Percentiles rank a stretch among this genome's conserved stretches.
phyloP scores from a whole-genome alignment of 1,284 basidiomycete species.

The Irpex lacteus region DNA sequence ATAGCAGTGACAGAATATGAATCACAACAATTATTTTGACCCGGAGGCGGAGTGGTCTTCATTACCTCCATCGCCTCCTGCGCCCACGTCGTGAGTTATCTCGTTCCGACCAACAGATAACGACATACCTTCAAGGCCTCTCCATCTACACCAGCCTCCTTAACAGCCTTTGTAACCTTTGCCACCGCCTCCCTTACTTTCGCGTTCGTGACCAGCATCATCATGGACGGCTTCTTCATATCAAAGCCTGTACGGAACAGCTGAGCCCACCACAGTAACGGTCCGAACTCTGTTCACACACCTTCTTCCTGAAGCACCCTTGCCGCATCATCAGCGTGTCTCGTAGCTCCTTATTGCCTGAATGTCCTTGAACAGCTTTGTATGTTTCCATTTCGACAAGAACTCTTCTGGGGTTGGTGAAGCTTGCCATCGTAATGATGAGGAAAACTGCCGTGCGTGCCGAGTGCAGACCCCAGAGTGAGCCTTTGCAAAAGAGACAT shows the following conservation, averaged over 20 bases:
- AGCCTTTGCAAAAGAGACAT: constrained; percentile 5
- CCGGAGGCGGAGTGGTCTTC: background rate
- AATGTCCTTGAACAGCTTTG: constrained; percentile 46
- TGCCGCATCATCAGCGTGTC: constrained; percentile 43
- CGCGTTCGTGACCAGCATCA: constrained; percentile 46
- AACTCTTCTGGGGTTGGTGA: constrained; percentile 30
- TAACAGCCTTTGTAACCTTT: constrained; percentile 44
- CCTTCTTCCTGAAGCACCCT: constrained; percentile 50
- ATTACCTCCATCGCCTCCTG: constrained; percentile 11
- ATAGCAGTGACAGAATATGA: background rate
- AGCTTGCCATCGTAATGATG: constrained; percentile 27
- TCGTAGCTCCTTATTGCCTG: constrained; percentile 46
- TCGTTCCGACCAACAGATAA: constrained; percentile 25
- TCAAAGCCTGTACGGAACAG: constrained; percentile 44
- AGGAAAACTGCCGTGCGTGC: constrained; percentile 33
- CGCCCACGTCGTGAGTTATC: background rate
- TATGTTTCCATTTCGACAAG: constrained; percentile 40
- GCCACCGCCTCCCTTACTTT: constrained; percentile 47
- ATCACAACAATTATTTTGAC: background rate
- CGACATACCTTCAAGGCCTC: constrained; percentile 12
- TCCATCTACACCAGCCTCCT: constrained; percentile 53
- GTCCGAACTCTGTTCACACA: constrained; percentile 21
- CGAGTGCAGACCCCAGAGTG: constrained; percentile 6
- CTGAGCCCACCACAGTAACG: background rate
- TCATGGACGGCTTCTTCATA: constrained; percentile 40